Evolutionary conservation across 2,329 filamentous ascomycete genomes (phyloP), one percentile per base, ranked within the genome.

Genomic region (Fusarium mexicanum): DNA sequence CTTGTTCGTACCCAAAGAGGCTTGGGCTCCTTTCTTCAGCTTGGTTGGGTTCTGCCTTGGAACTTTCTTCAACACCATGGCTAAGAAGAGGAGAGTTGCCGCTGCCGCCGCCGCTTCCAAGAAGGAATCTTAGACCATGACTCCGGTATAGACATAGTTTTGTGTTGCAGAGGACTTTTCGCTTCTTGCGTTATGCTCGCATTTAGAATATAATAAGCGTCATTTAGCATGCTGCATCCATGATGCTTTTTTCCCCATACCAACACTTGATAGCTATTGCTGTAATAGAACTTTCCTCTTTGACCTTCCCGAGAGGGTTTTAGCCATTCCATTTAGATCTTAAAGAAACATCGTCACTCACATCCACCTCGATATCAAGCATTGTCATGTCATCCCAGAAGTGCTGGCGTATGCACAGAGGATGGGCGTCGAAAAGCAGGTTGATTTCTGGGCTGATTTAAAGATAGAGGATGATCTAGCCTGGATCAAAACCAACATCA

Each of bases 91-190:
- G 29, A 59, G 43, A 26, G 62, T 33, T 26, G 64, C 64, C 16
- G 64, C 61, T 4, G 61, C 61, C 6, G 50, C 62, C 89, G 51
- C 51, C 3, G 51, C 51, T 41, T 55, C 51, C 14, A 40, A 55
- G 51, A 55, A 55, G 51, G 35, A 55, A 14, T 41, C 35, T 9
- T 41, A 41, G 6, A 18, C 22, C n/a, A 3, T 20, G 12, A 14
- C 12, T n/a, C 14, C 6, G 11, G 22, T 40, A 9, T 13, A 51
- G 33, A 24, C 17, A 2, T 37, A 18, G 8, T 24, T 29, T 41
- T n/a, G 8, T 41, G 20, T n/a, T 29, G 5, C 20, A 9, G 20
- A 41, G 20, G 14, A 31, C 14, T 18, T 41, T 22, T n/a, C 16
- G 20, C 24, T 41, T 41, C 20, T 41, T 18, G 51, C 8, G 16